A percentile compares a stretch with the other conserved stretches of the same genome.
Evolutionary conservation across 805 yeast genomes (phyloP).

Genomic region (Yarrowia porcina): DNA sequence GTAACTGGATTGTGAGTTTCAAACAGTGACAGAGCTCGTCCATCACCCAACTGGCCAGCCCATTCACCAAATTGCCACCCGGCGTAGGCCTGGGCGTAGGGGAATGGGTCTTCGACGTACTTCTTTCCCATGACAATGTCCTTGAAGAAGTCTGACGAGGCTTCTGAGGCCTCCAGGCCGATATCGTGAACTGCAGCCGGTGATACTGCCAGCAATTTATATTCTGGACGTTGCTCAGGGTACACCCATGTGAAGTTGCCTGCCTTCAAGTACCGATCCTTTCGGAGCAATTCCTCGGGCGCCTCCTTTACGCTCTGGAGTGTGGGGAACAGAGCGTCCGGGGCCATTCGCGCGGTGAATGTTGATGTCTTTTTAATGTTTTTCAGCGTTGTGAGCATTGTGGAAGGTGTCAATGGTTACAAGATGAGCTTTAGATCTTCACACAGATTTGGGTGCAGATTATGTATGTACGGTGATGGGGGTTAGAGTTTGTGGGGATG

Average conservation of each 20-base stretch:
- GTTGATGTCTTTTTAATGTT: conserved; percentile 15
- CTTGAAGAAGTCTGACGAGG: conserved; percentile 47
- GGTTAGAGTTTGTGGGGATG: conserved; percentile 1
- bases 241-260: conserved; percentile 72
- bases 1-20: conserved; percentile 52
- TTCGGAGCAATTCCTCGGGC: conserved; percentile 42
- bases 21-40: conserved; percentile 80
- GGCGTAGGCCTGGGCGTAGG: conserved; percentile 89
- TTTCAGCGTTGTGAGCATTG: conserved; percentile 1
- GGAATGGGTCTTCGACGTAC: conserved; percentile 53
- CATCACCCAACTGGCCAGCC: conserved; percentile 98
- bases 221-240: conserved; percentile 56
- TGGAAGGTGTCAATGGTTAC: background rate
- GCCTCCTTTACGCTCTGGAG: conserved; percentile 38
- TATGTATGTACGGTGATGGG: background rate
- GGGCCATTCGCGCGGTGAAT: conserved; percentile 33
- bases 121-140: conserved; percentile 60
- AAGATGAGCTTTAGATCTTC: background rate
- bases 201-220: conserved; percentile 54
- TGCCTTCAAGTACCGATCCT: conserved; percentile 50
- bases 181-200: conserved; percentile 59
- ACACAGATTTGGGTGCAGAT: conserved; percentile 1
- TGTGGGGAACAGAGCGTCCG: conserved; percentile 43
- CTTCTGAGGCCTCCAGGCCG: conserved; percentile 47
- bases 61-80: conserved; percentile 96